These are phyloP conservation scores for Kappamyces sp. DNA, from an alignment of 192 early-diverging fungal genomes.

Conservation along the genomic window DNA sequence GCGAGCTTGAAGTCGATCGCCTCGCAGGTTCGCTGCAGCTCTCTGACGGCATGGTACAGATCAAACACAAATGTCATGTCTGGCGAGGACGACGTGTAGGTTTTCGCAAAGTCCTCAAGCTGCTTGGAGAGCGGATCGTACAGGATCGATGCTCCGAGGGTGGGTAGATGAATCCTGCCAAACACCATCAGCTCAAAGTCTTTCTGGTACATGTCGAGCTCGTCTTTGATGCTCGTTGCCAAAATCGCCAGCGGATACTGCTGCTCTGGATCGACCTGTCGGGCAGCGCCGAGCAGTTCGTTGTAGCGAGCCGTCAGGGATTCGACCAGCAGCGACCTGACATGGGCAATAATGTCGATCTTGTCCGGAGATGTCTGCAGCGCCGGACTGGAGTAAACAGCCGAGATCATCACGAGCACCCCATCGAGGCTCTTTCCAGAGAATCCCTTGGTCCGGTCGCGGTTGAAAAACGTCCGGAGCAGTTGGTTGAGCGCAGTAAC, in stretches of 20 bases:
- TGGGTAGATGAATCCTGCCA: conserved; percentile 31
- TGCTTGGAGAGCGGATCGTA: conserved; percentile 18
- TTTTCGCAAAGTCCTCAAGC: conserved; percentile 20
- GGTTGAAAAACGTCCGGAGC: no score
- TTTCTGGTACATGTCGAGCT: conserved; percentile 22
- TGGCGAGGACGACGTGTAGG: conserved; percentile 9
- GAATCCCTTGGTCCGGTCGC: no score
- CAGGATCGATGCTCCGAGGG: conserved; percentile 31
- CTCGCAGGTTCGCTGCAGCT: conserved; percentile 23
- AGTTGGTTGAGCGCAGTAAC: no score
- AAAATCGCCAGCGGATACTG: not conserved
- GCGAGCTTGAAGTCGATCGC: conserved; percentile 32
- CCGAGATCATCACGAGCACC: no score
- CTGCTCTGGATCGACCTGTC: no score
- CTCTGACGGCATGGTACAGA: conserved; percentile 29
- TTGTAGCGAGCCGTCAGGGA: no score
- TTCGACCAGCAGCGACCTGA: no score
- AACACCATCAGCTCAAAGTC: conserved; percentile 17
- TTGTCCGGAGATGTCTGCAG: no score
- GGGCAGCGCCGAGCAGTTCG: no score
- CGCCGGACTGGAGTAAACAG: no score
- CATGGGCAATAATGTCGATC: no score
- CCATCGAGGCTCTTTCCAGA: no score
- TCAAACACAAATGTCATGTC: conserved; percentile 32
- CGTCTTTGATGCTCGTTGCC: conserved; percentile 10